Evolutionary conservation across 805 yeast genomes (phyloP), one percentile per base, ranked within the genome.

Genomic region (Pichia ethanolica): DNA sequence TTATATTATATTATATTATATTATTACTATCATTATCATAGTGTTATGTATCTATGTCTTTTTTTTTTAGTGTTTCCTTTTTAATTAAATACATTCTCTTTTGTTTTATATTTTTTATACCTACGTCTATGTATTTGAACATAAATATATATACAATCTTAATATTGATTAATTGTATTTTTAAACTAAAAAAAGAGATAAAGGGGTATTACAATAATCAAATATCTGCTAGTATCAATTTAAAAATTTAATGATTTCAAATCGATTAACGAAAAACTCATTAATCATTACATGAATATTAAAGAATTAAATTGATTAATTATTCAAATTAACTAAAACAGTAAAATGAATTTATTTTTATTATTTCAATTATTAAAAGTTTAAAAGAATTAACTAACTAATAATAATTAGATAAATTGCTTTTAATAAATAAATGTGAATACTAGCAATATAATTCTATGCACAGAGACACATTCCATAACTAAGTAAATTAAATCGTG

Each of bases 381-480:
- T n/a, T n/a, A n/a, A n/a, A n/a, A n/a, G n/a, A n/a, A n/a, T n/a
- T n/a, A n/a, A n/a, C n/a, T n/a, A 20, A 3, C 20, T 20, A 20
- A 20, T 20, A 2, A 2, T 20, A 20, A 20, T 20, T 20, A 26
- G 10, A 26, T 26, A 7, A 26, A 25, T 11, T 7, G n/a, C 32
- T 25, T 25, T 26, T n/a, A 25, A 38, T 26, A 25, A 38, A 20
- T 20, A 20, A 20, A 20, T 20, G 20, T 20, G 20, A 20, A 20
- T 3, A 27, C 20, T 13, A 39, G 40, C 27, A 37, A 34, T 9
- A 35, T 43, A 35, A 11, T 10, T 54, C 57, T 50, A 13, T 30
- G 53, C 56, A 54, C 56, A 53, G 54, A 50, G 57, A 54, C 56
- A 53, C 57, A 54, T 53, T 49, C 54, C 52, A 35, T 27, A 20